Conservation (phyloP, 2,329 filamentous ascomycete genomes). For the Fusarium oligoseptatum region DNA sequence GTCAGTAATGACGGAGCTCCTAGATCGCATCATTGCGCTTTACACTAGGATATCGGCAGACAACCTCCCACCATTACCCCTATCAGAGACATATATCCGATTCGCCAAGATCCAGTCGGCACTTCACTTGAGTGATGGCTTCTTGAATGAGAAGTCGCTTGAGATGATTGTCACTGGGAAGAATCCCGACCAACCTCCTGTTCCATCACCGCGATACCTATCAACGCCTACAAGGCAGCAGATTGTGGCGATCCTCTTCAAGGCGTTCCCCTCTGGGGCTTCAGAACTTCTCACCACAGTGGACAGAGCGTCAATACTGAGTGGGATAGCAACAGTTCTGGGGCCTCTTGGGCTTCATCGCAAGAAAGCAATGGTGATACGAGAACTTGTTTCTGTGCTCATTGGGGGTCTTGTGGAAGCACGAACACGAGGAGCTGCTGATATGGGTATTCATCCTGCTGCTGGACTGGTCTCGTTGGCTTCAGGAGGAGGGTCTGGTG, state of each 20-base stretch:
- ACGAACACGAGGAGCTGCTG: slow-evolving; percentile 91
- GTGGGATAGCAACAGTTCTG: slow-evolving; percentile 89
- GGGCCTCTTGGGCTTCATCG: slow-evolving; percentile 83
- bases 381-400: slow-evolving; percentile 85
- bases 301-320: slow-evolving; percentile 83
- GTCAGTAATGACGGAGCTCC: slow-evolving; percentile 76
- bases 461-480: slow-evolving; percentile 84
- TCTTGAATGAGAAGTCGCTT: slow-evolving; percentile 70
- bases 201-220: slow-evolving; percentile 67
- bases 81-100: slow-evolving; percentile 80
- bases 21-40: slow-evolving; percentile 80
- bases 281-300: slow-evolving; percentile 77
- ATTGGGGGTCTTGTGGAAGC: slow-evolving; percentile 91
- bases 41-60: slow-evolving; percentile 80
- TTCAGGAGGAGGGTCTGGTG: slow-evolving; percentile 62
- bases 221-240: slow-evolving; percentile 70
- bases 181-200: slow-evolving; percentile 63
- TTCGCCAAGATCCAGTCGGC: slow-evolving; percentile 78
- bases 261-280: slow-evolving; percentile 76
- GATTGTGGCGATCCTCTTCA: slow-evolving; percentile 75
- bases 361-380: slow-evolving; percentile 91
- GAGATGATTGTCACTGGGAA: slow-evolving; percentile 75
- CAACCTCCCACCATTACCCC: slow-evolving; percentile 76
- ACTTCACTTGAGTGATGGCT: slow-evolving; percentile 75
- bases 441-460: slow-evolving; percentile 94